Evolutionary conservation across 2,329 filamentous ascomycete genomes (phyloP).

Genomic region (Rhynchosporium secalis): DNA sequence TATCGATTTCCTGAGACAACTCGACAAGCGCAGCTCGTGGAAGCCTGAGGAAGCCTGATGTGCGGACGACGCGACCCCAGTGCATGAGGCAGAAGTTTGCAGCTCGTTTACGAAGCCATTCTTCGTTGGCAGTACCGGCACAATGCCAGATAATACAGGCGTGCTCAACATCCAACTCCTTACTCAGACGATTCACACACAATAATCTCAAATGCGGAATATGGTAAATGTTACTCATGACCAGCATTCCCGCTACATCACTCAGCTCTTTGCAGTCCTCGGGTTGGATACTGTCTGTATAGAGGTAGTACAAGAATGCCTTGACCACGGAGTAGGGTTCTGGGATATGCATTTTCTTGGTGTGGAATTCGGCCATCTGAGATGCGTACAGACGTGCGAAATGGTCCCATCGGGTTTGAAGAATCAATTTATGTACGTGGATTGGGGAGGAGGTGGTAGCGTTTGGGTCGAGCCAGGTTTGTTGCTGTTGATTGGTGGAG

Average conservation of each 20-base stretch:
- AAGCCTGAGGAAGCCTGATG: slow-evolving; percentile 79
- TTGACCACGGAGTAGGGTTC: slow-evolving; percentile 94
- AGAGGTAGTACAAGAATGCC: slow-evolving; percentile 93
- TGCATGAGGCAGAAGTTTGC: slow-evolving; percentile 87
- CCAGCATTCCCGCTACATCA: slow-evolving; percentile 89
- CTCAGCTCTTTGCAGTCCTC: slow-evolving; percentile 64
- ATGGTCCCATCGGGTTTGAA: slow-evolving; percentile 95
- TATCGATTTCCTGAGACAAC: slow-evolving; percentile 89
- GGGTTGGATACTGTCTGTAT: slow-evolving; percentile 83
- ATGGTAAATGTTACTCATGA: slow-evolving; percentile 98
- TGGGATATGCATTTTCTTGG: slow-evolving; percentile 95
- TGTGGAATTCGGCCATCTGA: slow-evolving; percentile 97
- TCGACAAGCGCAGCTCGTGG: slow-evolving; percentile 81
- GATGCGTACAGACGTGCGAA: slow-evolving; percentile 89
- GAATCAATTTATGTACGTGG: slow-evolving; percentile 90
- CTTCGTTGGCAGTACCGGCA: slow-evolving; percentile 83
- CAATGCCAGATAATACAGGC: slow-evolving; percentile 97
- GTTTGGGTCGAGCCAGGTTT: slow-evolving; percentile 60
- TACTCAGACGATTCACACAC: slow-evolving; percentile 85
- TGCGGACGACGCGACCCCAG: slow-evolving; percentile 93
- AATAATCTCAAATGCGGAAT: slow-evolving; percentile 89
- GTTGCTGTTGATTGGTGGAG: slow-evolving; percentile 41
- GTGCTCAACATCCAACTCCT: slow-evolving; percentile 91
- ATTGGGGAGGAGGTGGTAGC: slow-evolving; percentile 76
- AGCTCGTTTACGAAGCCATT: slow-evolving; percentile 88